Conservation (phyloP, 306 rosid genomes). For the Trifolium fragiferum region DNA sequence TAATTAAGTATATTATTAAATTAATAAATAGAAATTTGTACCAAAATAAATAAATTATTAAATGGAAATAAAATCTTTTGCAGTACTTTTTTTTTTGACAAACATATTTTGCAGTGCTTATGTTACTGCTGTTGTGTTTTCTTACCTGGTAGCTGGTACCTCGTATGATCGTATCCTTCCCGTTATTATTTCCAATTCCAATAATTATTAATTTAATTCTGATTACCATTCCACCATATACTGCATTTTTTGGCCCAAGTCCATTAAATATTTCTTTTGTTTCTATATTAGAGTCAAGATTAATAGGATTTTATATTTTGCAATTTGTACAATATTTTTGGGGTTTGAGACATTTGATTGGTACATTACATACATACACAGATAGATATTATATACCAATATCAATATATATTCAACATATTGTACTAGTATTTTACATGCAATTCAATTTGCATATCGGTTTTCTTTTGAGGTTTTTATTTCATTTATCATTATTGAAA, state of each 20-base stretch:
- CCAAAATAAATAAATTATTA: no score
- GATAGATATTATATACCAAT: constrained; percentile 2
- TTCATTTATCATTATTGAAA: constrained; percentile 30
- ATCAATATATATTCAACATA: not conserved
- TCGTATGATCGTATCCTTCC: constrained; percentile 29
- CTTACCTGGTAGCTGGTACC: constrained; percentile 34
- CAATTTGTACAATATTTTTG: constrained; percentile 38
- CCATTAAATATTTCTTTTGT: constrained; percentile 39
- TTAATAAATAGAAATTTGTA: no score
- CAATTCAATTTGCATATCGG: constrained; percentile 46
- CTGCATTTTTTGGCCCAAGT: constrained; percentile 42
- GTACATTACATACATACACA: not conserved
- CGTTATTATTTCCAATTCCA: constrained; percentile 41
- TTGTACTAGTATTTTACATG: constrained; percentile 7
- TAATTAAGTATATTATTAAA: no score
- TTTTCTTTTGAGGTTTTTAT: not conserved
- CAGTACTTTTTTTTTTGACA: not conserved
- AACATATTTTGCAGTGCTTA: not conserved
- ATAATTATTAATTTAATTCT: constrained; percentile 33
- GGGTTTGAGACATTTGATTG: constrained; percentile 41
- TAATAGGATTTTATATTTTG: constrained; percentile 40
- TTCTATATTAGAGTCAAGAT: constrained; percentile 41
- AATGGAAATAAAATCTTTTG: not conserved
- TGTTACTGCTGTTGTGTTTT: not conserved
- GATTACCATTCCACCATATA: constrained; percentile 35